Evolutionary conservation across 371 early-diverging fungal genomes (phyloP).

Genomic region (Rhizopus sp.): DNA sequence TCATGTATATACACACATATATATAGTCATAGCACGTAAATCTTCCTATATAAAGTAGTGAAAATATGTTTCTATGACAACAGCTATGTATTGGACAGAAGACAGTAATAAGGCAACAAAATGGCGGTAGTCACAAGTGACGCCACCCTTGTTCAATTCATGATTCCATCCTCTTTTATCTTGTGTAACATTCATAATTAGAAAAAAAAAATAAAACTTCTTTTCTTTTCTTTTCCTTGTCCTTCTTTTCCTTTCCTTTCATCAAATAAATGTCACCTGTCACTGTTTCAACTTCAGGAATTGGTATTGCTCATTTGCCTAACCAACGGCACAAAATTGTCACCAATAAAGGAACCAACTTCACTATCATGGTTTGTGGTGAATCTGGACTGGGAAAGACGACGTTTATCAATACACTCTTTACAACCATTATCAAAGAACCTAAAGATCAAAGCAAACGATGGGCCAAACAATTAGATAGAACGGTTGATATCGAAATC

Average conservation of each 20-base stretch:
- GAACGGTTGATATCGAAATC: slow-evolving; percentile 71
- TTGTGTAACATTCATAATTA: too few relatives aligned
- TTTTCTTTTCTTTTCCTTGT: background rate
- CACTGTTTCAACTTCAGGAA: background rate
- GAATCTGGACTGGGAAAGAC: slow-evolving; percentile 73
- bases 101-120: too few relatives aligned
- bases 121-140: too few relatives aligned
- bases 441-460: slow-evolving; percentile 53
- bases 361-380: slow-evolving; percentile 95
- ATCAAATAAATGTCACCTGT: too few relatives aligned
- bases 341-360: slow-evolving; percentile 85
- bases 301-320: slow-evolving; percentile 93
- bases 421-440: slow-evolving; percentile 62
- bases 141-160: too few relatives aligned
- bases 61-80: too few relatives aligned
- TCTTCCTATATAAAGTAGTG: too few relatives aligned
- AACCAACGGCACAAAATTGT: slow-evolving; percentile 95
- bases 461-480: slow-evolving; percentile 56
- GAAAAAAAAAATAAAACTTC: background rate
- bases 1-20: too few relatives aligned
- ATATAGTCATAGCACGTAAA: too few relatives aligned
- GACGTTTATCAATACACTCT: slow-evolving; percentile 83
- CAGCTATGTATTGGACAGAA: too few relatives aligned
- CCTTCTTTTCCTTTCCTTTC: too few relatives aligned
- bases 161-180: too few relatives aligned